Percentiles rank a stretch among this genome's conserved stretches.
These are phyloP conservation scores for Aphanomyces astaci DNA, from an alignment of 352 stramenopile genomes.

Conservation along the genomic window DNA sequence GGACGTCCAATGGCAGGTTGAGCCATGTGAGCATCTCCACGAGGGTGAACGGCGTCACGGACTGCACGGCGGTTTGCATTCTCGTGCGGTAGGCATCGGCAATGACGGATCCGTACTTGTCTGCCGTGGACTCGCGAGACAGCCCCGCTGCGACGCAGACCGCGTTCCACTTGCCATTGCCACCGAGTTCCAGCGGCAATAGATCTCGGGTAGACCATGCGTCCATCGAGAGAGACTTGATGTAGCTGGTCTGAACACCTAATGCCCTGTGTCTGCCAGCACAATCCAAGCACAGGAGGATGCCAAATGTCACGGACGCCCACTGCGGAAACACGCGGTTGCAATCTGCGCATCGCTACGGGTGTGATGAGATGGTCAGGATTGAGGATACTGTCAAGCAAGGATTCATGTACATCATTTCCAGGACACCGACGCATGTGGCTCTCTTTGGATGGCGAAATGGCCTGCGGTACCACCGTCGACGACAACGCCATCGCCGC, in stretches of 20 bases:
- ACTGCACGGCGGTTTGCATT: not conserved
- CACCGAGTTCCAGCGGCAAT: slow-evolving; percentile 50
- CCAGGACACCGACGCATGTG: slow-evolving; percentile 15
- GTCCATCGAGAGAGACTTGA: slow-evolving; percentile 81
- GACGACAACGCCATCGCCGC: not conserved
- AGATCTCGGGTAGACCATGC: slow-evolving; percentile 49
- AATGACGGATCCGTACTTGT: slow-evolving; percentile 62
- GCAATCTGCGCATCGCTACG: slow-evolving; percentile 74
- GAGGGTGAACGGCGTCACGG: slow-evolving; percentile 4
- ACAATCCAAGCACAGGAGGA: slow-evolving; percentile 68
- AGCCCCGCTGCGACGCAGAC: slow-evolving; percentile 50
- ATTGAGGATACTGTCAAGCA: not conserved
- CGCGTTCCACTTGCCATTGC: slow-evolving; percentile 74
- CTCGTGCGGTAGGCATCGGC: slow-evolving; percentile 51
- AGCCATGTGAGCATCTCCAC: slow-evolving; percentile 17
- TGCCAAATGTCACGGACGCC: slow-evolving; percentile 74
- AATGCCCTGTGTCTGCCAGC: slow-evolving; percentile 69
- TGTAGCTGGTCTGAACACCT: slow-evolving; percentile 72
- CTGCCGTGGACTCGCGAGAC: slow-evolving; percentile 33
- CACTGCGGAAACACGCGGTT: slow-evolving; percentile 73
- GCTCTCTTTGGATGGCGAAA: slow-evolving; percentile 21
- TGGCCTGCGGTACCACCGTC: not conserved
- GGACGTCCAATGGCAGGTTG: slow-evolving; percentile 5
- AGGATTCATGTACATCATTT: slow-evolving; percentile 7
- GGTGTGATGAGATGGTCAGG: not conserved